These are phyloP conservation scores for Ustilago sp. DNA, from an alignment of 1,284 basidiomycete species.

Conservation along the genomic window DNA sequence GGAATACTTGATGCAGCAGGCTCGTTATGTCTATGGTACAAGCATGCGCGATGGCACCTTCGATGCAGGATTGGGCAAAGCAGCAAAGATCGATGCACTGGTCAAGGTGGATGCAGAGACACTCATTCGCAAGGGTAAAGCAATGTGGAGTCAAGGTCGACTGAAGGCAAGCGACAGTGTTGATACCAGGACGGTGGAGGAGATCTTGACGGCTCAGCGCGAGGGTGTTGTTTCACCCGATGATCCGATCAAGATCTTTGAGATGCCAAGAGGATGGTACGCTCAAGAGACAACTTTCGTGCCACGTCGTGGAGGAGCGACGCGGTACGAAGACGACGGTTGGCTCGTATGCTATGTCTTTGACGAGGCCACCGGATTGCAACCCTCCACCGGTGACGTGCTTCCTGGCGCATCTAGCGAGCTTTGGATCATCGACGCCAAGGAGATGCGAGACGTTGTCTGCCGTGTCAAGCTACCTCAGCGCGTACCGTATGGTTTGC, in stretches of 20 bases:
- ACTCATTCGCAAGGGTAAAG: slow-evolving; percentile 67
- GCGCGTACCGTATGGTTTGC: slow-evolving; percentile 70
- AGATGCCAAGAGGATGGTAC: slow-evolving; percentile 70
- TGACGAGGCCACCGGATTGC: slow-evolving; percentile 70
- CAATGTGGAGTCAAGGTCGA: slow-evolving; percentile 55
- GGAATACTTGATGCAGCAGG: slow-evolving; percentile 67
- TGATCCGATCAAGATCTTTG: slow-evolving; percentile 70
- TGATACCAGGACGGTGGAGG: slow-evolving; percentile 69
- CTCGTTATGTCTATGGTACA: slow-evolving; percentile 70
- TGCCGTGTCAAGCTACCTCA: slow-evolving; percentile 72
- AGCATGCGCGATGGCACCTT: slow-evolving; percentile 67
- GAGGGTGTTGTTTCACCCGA: slow-evolving; percentile 19
- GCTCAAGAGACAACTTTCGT: slow-evolving; percentile 72
- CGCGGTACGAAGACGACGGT: slow-evolving; percentile 71
- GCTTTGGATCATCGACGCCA: slow-evolving; percentile 72
- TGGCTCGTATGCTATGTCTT: slow-evolving; percentile 72
- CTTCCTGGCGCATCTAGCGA: slow-evolving; percentile 68
- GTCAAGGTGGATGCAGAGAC: slow-evolving; percentile 71
- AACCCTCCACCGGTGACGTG: slow-evolving; percentile 68
- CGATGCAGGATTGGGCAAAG: slow-evolving; percentile 71
- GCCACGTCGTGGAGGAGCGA: slow-evolving; percentile 44
- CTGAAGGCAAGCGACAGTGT: slow-evolving; percentile 63
- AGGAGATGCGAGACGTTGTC: slow-evolving; percentile 69
- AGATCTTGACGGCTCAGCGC: slow-evolving; percentile 69
- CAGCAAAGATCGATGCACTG: slow-evolving; percentile 73